Conservation (phyloP, 2,329 filamentous ascomycete species). For the Penicillium brevicompactum region DNA sequence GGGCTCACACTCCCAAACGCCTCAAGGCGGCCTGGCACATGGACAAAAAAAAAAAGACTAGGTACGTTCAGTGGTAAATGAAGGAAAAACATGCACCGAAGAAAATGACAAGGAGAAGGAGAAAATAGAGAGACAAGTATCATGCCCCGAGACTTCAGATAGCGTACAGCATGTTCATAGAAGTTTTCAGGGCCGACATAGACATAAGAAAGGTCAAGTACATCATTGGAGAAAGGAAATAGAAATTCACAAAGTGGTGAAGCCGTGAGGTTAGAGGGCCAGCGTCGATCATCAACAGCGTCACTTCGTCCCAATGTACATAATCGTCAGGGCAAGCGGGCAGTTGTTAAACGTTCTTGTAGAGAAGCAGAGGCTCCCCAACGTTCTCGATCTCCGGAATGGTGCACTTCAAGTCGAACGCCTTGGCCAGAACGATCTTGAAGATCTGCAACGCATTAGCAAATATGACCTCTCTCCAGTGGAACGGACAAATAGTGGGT, state of each 20-base stretch:
- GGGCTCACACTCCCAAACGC: constrained; percentile 24
- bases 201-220: constrained; percentile 23
- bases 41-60: constrained; percentile 16
- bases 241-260: constrained; percentile 19
- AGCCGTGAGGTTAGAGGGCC: constrained; percentile 16
- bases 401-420: constrained; percentile 97
- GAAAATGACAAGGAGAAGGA: constrained; percentile 16
- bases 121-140: not conserved
- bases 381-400: constrained; percentile 99
- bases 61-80: constrained; percentile 18
- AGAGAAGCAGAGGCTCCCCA: constrained; percentile 90
- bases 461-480: not conserved
- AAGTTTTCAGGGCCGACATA: not conserved
- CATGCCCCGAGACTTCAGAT: not conserved
- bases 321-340: constrained; percentile 26
- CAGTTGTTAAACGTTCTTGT: constrained; percentile 59
- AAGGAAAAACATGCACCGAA: constrained; percentile 6
- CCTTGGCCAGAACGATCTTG: constrained; percentile 98
- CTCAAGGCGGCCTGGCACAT: constrained; percentile 20
- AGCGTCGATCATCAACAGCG: constrained; percentile 35
- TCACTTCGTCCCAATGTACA: constrained; percentile 41
- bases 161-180: not conserved
- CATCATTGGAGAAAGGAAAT: constrained; percentile 18
- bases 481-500: not conserved
- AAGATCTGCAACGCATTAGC: constrained; percentile 72